These are phyloP conservation scores for Wickerhamomyces sp. DNA, from an alignment of 1,139 yeast species.

Conservation along the genomic window DNA sequence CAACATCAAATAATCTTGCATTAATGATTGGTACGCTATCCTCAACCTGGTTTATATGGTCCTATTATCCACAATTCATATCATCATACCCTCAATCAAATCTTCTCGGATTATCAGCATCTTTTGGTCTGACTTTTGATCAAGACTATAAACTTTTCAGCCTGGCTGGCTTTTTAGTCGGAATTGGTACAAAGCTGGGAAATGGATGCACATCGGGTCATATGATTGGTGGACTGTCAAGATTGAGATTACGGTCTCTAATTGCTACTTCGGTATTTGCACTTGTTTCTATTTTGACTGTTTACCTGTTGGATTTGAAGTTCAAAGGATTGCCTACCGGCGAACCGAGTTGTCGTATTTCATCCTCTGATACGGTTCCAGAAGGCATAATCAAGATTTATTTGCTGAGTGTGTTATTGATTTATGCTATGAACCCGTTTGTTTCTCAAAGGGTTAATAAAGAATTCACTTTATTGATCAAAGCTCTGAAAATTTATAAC, in stretches of 20 bases:
- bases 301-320: slow-evolving; percentile 2
- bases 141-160: slow-evolving; percentile 1
- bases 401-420: no score
- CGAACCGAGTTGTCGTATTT: no score
- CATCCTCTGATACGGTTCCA: no score
- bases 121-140: background rate
- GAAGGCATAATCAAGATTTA: no score
- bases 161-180: slow-evolving; percentile 35
- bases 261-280: slow-evolving; percentile 37
- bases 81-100: slow-evolving; percentile 10
- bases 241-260: slow-evolving; percentile 37
- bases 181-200: slow-evolving; percentile 40
- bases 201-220: slow-evolving; percentile 50
- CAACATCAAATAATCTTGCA: slow-evolving; percentile 15
- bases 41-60: slow-evolving; percentile 8
- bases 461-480: no score
- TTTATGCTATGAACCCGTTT: no score
- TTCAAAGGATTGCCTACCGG: background rate
- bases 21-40: slow-evolving; percentile 13
- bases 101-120: no score
- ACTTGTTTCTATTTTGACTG: slow-evolving; percentile 27
- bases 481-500: slow-evolving; percentile 15
- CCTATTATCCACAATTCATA: slow-evolving; percentile 8
- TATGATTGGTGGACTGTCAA: slow-evolving; percentile 41
- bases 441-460: no score